These are phyloP conservation scores for Whalleya microplaca DNA, from an alignment of 2,329 filamentous ascomycete species.

Conservation along the genomic window DNA sequence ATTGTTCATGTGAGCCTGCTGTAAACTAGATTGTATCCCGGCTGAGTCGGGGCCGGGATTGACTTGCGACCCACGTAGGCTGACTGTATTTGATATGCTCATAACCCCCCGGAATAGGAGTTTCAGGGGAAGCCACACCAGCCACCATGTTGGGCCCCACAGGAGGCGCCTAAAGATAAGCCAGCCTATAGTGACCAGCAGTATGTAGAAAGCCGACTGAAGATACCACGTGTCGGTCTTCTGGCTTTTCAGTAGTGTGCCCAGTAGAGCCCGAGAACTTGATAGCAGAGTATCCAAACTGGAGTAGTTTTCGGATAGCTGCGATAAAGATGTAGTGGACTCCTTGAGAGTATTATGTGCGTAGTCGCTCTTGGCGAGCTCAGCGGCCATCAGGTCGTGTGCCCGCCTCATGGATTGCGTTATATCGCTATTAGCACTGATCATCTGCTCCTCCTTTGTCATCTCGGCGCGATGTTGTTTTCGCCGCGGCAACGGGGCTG, in stretches of 20 bases:
- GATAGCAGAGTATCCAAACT: constrained; percentile 77
- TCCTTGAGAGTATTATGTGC: constrained; percentile 86
- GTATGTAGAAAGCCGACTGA: constrained; percentile 83
- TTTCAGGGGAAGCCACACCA: constrained; percentile 81
- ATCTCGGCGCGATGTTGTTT: constrained; percentile 40
- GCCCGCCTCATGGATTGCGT: constrained; percentile 83
- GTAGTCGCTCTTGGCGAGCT: constrained; percentile 85
- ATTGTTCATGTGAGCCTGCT: constrained; percentile 36
- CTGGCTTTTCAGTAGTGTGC: constrained; percentile 79
- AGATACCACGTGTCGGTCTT: constrained; percentile 99
- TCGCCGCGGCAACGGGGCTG: constrained; percentile 37
- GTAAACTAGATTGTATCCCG: constrained; percentile 24
- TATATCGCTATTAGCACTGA: constrained; percentile 80
- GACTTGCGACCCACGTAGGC: constrained; percentile 40
- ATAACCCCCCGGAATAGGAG: constrained; percentile 63
- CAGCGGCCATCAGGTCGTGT: constrained; percentile 82
- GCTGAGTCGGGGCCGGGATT: constrained; percentile 28
- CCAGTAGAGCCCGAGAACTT: constrained; percentile 74
- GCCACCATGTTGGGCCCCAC: constrained; percentile 90
- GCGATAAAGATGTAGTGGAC: constrained; percentile 79
- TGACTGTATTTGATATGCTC: constrained; percentile 57
- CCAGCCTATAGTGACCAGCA: constrained; percentile 79
- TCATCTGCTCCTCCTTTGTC: constrained; percentile 66
- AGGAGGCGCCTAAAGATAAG: constrained; percentile 81
- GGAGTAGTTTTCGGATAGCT: constrained; percentile 80